phyloP scores from a whole-genome alignment of 345 rosid species.

The Salix dunnii region DNA sequence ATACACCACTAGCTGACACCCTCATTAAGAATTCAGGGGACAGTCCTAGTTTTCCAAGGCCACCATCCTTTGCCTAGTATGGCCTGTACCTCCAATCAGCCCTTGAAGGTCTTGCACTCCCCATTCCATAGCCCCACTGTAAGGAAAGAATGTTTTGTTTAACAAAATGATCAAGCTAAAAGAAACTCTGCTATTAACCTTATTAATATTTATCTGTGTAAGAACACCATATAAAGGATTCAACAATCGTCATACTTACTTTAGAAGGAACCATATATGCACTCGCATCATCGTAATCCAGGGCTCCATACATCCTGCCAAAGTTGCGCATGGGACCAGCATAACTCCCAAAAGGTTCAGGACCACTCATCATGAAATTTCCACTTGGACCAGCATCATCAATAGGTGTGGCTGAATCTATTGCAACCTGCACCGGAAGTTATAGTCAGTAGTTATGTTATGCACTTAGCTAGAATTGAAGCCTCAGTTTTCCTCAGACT shows the following conservation, averaged over 20 bases:
- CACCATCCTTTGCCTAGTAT: constrained; percentile 31
- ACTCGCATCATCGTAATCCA: constrained; percentile 72
- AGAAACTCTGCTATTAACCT: neutral
- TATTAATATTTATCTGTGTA: neutral
- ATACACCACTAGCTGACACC: neutral
- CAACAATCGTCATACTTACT: neutral
- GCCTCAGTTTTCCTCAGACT: neutral
- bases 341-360: constrained; percentile 65
- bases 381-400: constrained; percentile 75
- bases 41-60: constrained; percentile 8
- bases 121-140: constrained; percentile 79
- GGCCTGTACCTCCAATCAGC: constrained; percentile 93
- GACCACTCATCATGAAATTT: constrained; percentile 44
- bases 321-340: constrained; percentile 83
- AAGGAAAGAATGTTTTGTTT: constrained; percentile 3
- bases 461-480: neutral
- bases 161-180: neutral
- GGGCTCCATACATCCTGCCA: constrained; percentile 76
- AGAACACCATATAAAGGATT: neutral
- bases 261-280: neutral
- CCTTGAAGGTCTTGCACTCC: constrained; percentile 64
- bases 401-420: constrained; percentile 93
- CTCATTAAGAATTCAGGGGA: neutral
- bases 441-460: neutral
- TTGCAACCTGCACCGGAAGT: constrained; percentile 65